Evolutionary conservation across 169 alveolate genomes (phyloP).

Genomic region (Cryptosporidium felis): DNA sequence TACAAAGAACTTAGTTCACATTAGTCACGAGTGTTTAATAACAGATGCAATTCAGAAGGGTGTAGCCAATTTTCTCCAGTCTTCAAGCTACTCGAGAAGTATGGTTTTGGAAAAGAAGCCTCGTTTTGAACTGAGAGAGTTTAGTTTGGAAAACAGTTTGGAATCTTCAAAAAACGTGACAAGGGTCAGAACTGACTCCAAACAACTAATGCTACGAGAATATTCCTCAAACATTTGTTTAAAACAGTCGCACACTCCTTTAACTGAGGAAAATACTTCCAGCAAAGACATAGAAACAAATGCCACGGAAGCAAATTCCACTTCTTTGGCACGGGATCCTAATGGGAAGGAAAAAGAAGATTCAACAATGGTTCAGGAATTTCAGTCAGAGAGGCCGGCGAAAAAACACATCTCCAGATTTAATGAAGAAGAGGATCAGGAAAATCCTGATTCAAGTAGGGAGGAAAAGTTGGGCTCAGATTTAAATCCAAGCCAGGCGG

Average conservation of each 20-base stretch:
- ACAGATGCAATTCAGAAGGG: constrained; percentile 38
- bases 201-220: constrained; percentile 33
- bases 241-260: neutral
- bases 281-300: neutral
- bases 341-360: too few relatives aligned
- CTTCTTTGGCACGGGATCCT: too few relatives aligned
- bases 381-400: too few relatives aligned
- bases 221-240: neutral
- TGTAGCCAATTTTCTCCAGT: constrained; percentile 4
- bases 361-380: too few relatives aligned
- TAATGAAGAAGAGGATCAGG: too few relatives aligned
- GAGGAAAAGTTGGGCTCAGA: too few relatives aligned
- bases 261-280: neutral
- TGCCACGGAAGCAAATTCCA: too few relatives aligned
- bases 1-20: constrained; percentile 90
- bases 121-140: neutral
- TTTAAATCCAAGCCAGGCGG: too few relatives aligned
- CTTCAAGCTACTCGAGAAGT: constrained; percentile 29
- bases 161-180: constrained; percentile 27
- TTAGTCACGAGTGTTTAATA: constrained; percentile 31
- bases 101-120: constrained; percentile 43
- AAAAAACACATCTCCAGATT: too few relatives aligned
- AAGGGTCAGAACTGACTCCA: constrained; percentile 61
- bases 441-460: too few relatives aligned
- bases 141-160: neutral